phyloP scores from a whole-genome alignment of 2,329 filamentous ascomycete species.

The Mycosphaerella sp. region DNA sequence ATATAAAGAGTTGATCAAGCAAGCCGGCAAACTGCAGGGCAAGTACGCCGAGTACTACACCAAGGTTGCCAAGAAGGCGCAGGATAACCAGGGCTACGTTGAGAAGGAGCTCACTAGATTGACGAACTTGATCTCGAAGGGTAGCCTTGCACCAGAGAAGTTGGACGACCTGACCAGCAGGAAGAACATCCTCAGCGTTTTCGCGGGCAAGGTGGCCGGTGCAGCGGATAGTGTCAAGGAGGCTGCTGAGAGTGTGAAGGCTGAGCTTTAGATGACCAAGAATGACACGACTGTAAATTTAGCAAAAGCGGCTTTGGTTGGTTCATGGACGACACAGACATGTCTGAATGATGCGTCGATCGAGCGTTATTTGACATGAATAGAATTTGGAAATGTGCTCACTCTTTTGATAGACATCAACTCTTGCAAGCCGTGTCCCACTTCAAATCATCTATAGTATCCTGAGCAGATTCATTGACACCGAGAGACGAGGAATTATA shows the following conservation, averaged over 20 bases:
- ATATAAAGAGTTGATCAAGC: slow-evolving; percentile 64
- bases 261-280: not conserved
- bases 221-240: slow-evolving; percentile 8
- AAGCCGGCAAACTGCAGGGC: slow-evolving; percentile 60
- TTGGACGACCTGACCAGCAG: slow-evolving; percentile 79
- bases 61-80: slow-evolving; percentile 80
- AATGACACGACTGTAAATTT: not conserved
- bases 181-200: slow-evolving; percentile 80
- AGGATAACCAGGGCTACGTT: slow-evolving; percentile 68
- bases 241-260: slow-evolving; percentile 6
- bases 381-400: not conserved
- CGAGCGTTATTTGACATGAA: not conserved
- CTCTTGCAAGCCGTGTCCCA: too few species aligned
- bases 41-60: slow-evolving; percentile 82
- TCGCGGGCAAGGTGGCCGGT: slow-evolving; percentile 41
- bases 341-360: not conserved
- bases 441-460: too few species aligned
- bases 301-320: not conserved
- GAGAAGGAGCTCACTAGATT: slow-evolving; percentile 80
- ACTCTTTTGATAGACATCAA: too few species aligned
- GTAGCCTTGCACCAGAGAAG: slow-evolving; percentile 77
- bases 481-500: too few species aligned
- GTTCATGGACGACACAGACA: not conserved
- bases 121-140: slow-evolving; percentile 74
- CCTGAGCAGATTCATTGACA: too few species aligned